These are phyloP conservation scores for Acer yangbiense DNA, from an alignment of 345 rosid genomes.

Conservation along the genomic window DNA sequence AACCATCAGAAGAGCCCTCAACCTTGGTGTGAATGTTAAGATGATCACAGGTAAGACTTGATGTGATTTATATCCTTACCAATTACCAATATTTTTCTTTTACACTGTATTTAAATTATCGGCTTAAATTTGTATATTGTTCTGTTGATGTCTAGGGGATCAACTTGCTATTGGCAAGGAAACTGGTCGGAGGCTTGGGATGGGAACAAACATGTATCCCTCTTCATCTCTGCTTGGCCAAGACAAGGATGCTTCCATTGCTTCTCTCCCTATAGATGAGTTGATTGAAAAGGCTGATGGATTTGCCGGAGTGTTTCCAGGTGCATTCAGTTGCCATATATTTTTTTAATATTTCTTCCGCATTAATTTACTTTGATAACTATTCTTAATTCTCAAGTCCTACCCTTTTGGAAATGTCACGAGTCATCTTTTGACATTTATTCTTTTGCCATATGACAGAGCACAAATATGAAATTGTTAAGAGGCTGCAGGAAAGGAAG, in stretches of 20 bases:
- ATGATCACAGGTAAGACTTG: conserved; percentile 78
- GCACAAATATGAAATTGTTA: conserved; percentile 90
- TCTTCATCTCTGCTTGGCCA: conserved; percentile 89
- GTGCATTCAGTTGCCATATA: conserved; percentile 31
- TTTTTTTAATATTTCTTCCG: neutral
- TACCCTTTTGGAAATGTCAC: neutral
- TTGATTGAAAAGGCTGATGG: conserved; percentile 96
- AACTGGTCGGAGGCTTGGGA: conserved; percentile 94
- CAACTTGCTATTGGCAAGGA: conserved; percentile 95
- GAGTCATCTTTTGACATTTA: neutral
- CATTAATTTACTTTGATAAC: neutral
- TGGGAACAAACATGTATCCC: conserved; percentile 98
- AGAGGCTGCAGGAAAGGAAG: conserved; percentile 77
- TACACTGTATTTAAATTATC: neutral
- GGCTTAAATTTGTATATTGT: neutral
- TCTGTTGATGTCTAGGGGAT: conserved; percentile 56
- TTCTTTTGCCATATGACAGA: conserved; percentile 42
- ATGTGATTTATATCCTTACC: neutral
- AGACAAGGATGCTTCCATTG: conserved; percentile 76
- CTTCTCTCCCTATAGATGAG: conserved; percentile 82
- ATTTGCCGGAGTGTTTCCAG: conserved; percentile 94
- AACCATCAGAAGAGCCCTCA: conserved; percentile 87
- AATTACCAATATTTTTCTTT: neutral
- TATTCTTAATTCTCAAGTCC: neutral
- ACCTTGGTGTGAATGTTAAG: conserved; percentile 90